phyloP scores from a whole-genome alignment of 1,139 yeast species.

The Suhomyces bribrorum region DNA sequence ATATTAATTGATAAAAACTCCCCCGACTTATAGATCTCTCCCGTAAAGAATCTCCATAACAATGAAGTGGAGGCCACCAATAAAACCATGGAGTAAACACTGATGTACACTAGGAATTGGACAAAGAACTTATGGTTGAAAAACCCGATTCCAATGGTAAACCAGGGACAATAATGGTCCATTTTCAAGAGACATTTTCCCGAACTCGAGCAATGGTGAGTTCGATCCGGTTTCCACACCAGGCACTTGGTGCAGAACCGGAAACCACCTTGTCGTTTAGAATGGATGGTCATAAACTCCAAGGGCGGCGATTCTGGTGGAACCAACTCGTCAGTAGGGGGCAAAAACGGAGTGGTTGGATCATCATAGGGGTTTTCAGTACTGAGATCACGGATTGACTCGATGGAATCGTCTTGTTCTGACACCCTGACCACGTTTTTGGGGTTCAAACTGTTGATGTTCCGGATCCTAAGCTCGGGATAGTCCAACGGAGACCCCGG shows the following conservation, averaged over 20 bases:
- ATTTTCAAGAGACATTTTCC: constrained; percentile 68
- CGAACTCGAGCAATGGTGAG: constrained; percentile 85
- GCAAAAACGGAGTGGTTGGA: constrained; percentile 6
- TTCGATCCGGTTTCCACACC: constrained; percentile 91
- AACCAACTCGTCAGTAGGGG: constrained; percentile 5
- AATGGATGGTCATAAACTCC: constrained; percentile 34
- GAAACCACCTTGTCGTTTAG: constrained; percentile 26
- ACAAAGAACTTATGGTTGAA: constrained; percentile 76
- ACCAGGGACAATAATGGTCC: constrained; percentile 99
- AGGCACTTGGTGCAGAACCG: constrained; percentile 72
- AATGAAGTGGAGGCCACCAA: constrained; percentile 41
- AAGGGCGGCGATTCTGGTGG: constrained; percentile 33
- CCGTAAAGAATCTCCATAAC: constrained; percentile 52
- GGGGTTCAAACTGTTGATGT: constrained; percentile 13
- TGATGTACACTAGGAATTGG: constrained; percentile 66
- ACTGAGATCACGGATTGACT: neutral
- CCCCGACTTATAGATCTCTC: constrained; percentile 36
- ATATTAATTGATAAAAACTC: constrained; percentile 57
- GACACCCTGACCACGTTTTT: neutral
- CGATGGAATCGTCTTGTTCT: neutral
- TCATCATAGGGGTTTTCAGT: constrained; percentile 4
- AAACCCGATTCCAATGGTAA: constrained; percentile 84
- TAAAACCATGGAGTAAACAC: constrained; percentile 46
- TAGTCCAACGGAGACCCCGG: constrained; percentile 66
- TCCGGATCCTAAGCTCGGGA: constrained; percentile 32